Evolutionary conservation across 352 stramenopile species (phyloP).

Genomic region (Phytophthora macrochlamydospora): DNA sequence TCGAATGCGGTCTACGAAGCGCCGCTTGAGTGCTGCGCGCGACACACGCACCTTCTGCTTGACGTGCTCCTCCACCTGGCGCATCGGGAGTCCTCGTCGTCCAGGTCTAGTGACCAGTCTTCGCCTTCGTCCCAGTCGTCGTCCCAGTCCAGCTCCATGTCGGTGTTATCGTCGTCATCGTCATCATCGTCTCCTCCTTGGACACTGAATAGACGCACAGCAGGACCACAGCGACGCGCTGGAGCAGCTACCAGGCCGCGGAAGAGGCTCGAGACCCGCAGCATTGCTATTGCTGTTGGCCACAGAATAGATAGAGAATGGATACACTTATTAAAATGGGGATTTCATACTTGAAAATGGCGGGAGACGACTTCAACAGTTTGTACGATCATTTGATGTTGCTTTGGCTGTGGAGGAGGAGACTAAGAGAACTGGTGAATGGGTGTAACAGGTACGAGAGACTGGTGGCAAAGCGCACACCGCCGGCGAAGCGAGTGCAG

Average conservation of each 20-base stretch:
- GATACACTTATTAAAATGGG: neutral
- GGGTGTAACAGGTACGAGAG: conserved; percentile 36
- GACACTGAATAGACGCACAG: conserved; percentile 13
- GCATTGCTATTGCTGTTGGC: conserved; percentile 30
- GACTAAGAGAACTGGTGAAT: neutral
- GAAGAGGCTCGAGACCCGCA: conserved; percentile 60
- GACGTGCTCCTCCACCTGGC: conserved; percentile 78
- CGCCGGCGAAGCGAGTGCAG: conserved; percentile 16
- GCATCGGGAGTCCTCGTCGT: conserved; percentile 31
- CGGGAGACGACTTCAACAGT: conserved; percentile 40
- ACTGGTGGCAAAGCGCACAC: conserved; percentile 29
- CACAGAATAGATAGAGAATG: neutral
- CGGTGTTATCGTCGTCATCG: conserved; percentile 43
- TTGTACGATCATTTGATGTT: conserved; percentile 15
- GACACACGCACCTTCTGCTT: conserved; percentile 87
- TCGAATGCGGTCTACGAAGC: conserved; percentile 91
- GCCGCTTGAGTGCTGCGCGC: conserved; percentile 88
- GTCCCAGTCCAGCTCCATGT: conserved; percentile 51
- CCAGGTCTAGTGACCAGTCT: conserved; percentile 33
- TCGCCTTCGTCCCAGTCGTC: conserved; percentile 37
- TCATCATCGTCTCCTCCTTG: conserved; percentile 37
- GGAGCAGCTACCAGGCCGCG: conserved; percentile 51
- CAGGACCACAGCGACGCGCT: conserved; percentile 34
- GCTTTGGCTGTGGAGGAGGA: neutral
- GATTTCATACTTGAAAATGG: conserved; percentile 1